Base-by-base conservation (phyloP, 2,329 filamentous ascomycete genomes). In the Diaporthe sp. region DNA sequence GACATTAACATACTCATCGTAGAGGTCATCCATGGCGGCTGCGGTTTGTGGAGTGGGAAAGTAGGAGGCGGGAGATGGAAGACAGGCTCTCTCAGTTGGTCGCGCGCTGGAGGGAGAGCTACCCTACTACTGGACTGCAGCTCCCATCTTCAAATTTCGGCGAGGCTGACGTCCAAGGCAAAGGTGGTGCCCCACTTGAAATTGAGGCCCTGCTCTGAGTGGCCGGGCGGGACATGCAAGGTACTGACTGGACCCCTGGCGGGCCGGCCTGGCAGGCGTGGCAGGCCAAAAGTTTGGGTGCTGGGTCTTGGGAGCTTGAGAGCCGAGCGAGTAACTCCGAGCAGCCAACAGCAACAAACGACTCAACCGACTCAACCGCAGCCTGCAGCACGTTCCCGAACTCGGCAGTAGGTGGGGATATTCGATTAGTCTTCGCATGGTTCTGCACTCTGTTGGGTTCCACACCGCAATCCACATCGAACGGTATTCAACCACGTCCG, bases 1-100 rank as follows among this genome's bases (percentile, higher is more conserved):
- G 31, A 1, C 13, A 20, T 76, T 15, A 37, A 79, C 87, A 78
- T 87, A 97, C 95, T 98, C 96, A 87, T 98, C 96, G 85, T 98
- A 98, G 81, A 98, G 92, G 86, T 98, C 96, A 88, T 98, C 96
- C 95, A 98, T 82, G 76, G 80, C 77, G 76, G 44, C 63, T 71
- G 51, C 44, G 78, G 49, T 65, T 22, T 42, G 58, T 44, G 49
- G 49, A 65, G 61, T 37, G 47, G 37, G 34, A 49, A 25, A 20
- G 49, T 34, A 65, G 39, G 47, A 57, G 25, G 47, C 49, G 65
- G 34, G 22, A 44, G 55, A 37, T 63, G 44, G 57, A 20, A 42
- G 58, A n/a, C 58, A n/a, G 51, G 58, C 71, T 65, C 71, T 65
- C 49, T 70, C 49, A 42, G 49, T 70, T 65, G 71, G 58, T 65